Percentiles rank a stretch among this genome's conserved stretches.
These are phyloP conservation scores for Hanseniaspora guilliermondii DNA, from an alignment of 805 yeast species.

Conservation along the genomic window DNA sequence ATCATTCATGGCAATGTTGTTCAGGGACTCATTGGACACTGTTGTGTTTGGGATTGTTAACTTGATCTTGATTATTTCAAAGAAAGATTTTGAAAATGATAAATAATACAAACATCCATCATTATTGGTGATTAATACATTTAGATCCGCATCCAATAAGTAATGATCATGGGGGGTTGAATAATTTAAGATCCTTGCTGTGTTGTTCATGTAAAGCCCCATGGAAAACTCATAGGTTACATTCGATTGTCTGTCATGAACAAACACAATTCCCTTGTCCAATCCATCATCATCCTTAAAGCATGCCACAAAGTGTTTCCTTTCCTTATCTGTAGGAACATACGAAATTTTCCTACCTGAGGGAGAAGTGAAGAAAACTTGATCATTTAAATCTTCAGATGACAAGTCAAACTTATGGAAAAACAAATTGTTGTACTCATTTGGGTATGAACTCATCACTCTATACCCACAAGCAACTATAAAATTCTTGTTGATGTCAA, in stretches of 20 bases:
- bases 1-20: not conserved
- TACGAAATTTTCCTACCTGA: not conserved
- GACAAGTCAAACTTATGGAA: not conserved
- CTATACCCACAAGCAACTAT: constrained; percentile 9
- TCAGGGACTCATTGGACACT: not conserved
- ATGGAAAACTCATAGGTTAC: not conserved
- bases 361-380: not conserved
- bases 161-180: not conserved
- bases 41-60: not conserved
- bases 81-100: not conserved
- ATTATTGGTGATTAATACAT: not conserved
- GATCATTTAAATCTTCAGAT: too few species aligned
- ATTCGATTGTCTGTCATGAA: not conserved
- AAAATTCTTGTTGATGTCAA: not conserved
- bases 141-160: not conserved
- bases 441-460: not conserved
- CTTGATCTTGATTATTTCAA: not conserved
- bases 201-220: not conserved
- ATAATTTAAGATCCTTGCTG: not conserved
- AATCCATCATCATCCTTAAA: not conserved
- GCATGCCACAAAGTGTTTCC: not conserved
- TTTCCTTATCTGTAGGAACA: not conserved
- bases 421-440: not conserved
- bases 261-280: not conserved
- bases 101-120: not conserved